Evolutionary conservation across 345 rosid species (phyloP), one percentile per base, ranked within the genome.

Genomic region (Schrenkiella parvula): DNA sequence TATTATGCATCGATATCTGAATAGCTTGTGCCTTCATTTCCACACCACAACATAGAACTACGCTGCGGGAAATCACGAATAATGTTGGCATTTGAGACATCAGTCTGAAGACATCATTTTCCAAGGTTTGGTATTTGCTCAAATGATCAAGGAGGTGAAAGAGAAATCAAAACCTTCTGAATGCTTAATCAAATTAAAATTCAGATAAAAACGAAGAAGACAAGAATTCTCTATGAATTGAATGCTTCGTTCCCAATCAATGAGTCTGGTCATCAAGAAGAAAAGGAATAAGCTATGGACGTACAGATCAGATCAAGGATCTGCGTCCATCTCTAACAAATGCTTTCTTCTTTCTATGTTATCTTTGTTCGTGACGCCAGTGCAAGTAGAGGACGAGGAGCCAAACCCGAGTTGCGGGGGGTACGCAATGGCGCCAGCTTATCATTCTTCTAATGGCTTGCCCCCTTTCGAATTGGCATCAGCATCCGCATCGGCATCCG

Each of bases 401-500:
- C 53, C 64, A 23, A 57, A 52, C 21, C 23, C 57, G 0, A 59
- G 19, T 26, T 26, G 71, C 41, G n/a, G n/a, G 60, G 12, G 37
- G 18, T 28, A 31, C 37, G 65, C 50, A 64, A 26, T 14, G 66
- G 23, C 23, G 18, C 4, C 21, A 38, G 18, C 8, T 52, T 25
- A 70, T 69, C 60, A 63, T 12, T 64, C 67, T 28, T 63, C 55
- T 28, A 72, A 63, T 50, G 56, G 74, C 62, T 73, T 72, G 7
- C 78, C 74, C 39, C 67, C 75, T 68, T 70, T 68, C 5, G 68
- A 64, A 32, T 74, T 69, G 25, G 57, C 66, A 60, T 81, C 81
- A 15, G 84, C 69, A 42, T 83, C 85, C 0, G 64, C 68, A 34
- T 85, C 86, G 0, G 65, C 64, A 44, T 82, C 85, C 0, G 68